Base-by-base conservation (phyloP, 1,284 basidiomycete species). In the Sanghuangporus baumii region DNA sequence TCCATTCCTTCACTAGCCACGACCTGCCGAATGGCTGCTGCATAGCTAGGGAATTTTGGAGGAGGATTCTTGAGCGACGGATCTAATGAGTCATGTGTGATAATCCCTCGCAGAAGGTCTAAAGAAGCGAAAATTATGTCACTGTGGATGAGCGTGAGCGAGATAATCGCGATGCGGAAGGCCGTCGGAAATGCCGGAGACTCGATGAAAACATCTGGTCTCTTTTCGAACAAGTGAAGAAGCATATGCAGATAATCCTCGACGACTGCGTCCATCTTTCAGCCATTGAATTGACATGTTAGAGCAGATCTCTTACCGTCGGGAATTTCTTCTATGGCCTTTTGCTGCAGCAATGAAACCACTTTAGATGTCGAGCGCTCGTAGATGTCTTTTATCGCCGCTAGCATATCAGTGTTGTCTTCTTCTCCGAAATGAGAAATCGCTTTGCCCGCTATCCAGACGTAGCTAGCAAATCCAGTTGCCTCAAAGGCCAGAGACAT, bases 241-340 rank as follows among this genome's bases (percentile, higher is more conserved):
- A 94, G 79, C 73, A 95, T 83, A 69, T 94, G 93, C 59, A 95
- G 74, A 69, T 96, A 99, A 73, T 99, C 97, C 73, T 99, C 97
- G 69, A 99, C 78, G 40, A 98, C 97, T 97, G 70, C 7, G 66
- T 54, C 60, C 65, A 43, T 64, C 64, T 47, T 60, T 31, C 66
- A 46, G 59, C 51, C 59, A 66, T 37, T 23, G 37, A 20, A 20
- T 11, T 1, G 47, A 61, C 7, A 26, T 51, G 14, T 18, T 7
- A 18, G 18, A 55, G 6, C 46, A 9, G 18, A 26, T 14, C 14
- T 71, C 83, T 73, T 68, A 89, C 94, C 86, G 76, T 96, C 94
- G 23, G 94, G 91, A 54, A 96, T 83, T 65, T 88, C 86, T 36
- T 81, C 76, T 14, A 92, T 85, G 3, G 79, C 72, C 69, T 89